These are phyloP conservation scores for Atalantia buxifolia DNA, from an alignment of 345 rosid genomes.

Conservation along the genomic window DNA sequence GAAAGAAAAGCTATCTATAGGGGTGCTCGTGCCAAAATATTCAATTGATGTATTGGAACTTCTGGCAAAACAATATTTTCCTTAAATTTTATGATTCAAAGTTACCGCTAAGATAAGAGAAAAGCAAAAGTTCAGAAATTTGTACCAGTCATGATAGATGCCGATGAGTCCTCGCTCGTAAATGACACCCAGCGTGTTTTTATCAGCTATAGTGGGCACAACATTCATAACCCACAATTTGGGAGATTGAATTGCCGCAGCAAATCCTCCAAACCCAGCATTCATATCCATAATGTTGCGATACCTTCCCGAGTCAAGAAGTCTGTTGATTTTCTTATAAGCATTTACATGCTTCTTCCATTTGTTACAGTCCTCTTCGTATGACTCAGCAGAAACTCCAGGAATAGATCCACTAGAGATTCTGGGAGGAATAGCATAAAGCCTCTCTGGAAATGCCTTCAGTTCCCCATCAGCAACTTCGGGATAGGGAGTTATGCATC, in stretches of 20 bases:
- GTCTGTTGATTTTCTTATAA: conserved; percentile 74
- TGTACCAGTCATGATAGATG: conserved; percentile 96
- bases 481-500: conserved; percentile 79
- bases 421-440: conserved; percentile 79
- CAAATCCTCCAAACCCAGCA: conserved; percentile 95
- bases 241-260: conserved; percentile 72
- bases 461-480: conserved; percentile 68
- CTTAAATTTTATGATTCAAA: neutral
- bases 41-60: neutral
- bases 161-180: conserved; percentile 92
- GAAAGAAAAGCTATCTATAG: neutral
- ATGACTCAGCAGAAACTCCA: conserved; percentile 80
- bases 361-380: conserved; percentile 62
- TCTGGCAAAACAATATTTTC: neutral
- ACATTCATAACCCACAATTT: conserved; percentile 99
- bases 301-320: conserved; percentile 79
- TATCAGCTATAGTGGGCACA: conserved; percentile 84
- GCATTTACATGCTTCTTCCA: conserved; percentile 93
- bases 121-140: conserved; percentile 7
- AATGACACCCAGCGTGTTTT: conserved; percentile 71
- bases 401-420: conserved; percentile 80
- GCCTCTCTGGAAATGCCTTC: conserved; percentile 79
- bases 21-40: neutral
- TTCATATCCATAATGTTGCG: conserved; percentile 99
- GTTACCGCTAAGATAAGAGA: neutral